phyloP scores from a whole-genome alignment of 2,329 filamentous ascomycete genomes.

The Fusarium sp. region DNA sequence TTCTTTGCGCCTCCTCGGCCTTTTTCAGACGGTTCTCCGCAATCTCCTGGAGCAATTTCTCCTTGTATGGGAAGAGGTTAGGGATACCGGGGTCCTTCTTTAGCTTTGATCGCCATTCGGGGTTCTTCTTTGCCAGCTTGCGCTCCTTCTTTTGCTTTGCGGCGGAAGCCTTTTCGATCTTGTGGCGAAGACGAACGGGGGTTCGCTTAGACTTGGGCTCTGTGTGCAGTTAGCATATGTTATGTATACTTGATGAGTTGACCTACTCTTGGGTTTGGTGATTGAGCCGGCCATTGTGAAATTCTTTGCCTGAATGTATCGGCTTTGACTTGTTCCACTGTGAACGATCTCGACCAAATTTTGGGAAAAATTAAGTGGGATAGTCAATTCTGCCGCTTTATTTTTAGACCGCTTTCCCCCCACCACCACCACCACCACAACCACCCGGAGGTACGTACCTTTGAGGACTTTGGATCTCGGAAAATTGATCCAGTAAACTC shows the following conservation, averaged over 20 bases:
- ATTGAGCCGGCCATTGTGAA: conserved; percentile 62
- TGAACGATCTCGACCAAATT: conserved; percentile 26
- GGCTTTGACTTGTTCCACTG: conserved; percentile 30
- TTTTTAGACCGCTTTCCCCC: conserved; percentile 46
- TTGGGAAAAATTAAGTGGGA: conserved; percentile 52
- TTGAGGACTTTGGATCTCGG: no score
- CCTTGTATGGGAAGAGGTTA: conserved; percentile 97
- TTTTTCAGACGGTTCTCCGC: conserved; percentile 86
- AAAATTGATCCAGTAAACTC: no score
- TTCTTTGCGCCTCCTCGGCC: conserved; percentile 77
- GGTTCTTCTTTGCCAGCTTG: conserved; percentile 94
- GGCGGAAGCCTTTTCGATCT: conserved; percentile 91
- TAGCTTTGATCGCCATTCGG: conserved; percentile 91
- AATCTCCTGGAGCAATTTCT: conserved; percentile 92
- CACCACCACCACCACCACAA: conserved; percentile 40
- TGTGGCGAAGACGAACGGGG: conserved; percentile 88
- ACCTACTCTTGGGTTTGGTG: conserved; percentile 64
- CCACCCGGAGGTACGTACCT: conserved; percentile 30
- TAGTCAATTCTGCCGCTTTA: conserved; percentile 49
- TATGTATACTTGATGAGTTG: background rate
- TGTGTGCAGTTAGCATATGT: conserved; percentile 49
- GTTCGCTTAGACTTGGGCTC: conserved; percentile 95
- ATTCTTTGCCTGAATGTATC: conserved; percentile 22
- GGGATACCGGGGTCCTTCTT: conserved; percentile 99
- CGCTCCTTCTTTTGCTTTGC: conserved; percentile 91